Base-by-base conservation (phyloP, 2,329 filamentous ascomycete species). In the Diaporthe australafricana region DNA sequence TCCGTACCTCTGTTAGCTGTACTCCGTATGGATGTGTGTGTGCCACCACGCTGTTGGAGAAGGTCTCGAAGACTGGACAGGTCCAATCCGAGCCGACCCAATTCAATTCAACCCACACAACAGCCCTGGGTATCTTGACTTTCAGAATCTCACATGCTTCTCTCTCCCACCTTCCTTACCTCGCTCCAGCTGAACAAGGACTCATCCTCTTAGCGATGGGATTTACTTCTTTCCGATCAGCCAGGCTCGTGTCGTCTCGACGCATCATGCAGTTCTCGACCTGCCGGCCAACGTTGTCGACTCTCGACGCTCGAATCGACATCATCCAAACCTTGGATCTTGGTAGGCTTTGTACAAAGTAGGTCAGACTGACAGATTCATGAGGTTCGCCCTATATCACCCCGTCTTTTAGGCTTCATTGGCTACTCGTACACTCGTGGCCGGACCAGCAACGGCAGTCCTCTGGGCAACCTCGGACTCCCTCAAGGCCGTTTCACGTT, bases 401-500 rank as follows among this genome's bases (percentile, higher is more conserved):
- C 35, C 16, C 56, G 56, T 30, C n/a, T 40, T n/a, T 57, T 40
- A 57, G 25, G 20, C 55, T 57, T n/a, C 55, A 60, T 14, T 42
- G 40, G 25, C 57, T 62, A 27, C 57, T 47, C 57, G 30, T 63
- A 25, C 57, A 62, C 57, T 20, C 57, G 40, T 17, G 40, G 25
- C 40, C 40, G 57, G 30, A 42, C 40, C 42, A 32, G 40, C 25
- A 25, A 32, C 25, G 17, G 25, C 17, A 55, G 52, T 30, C 5
- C 17, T 22, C 30, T 22, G 53, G 35, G 57, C 57, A 32, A 47
- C 40, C 5, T 22, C 7, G 5, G 40, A 14, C 42, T 48, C 42
- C 42, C 60, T 35, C 60, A 48, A 47, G 60, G 60, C 20, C 42
- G 60, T 63, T 63, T 63, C 60, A 63, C 30, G 20, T 63, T 30